Evolutionary conservation across 495 filamentous ascomycete species (phyloP).

Genomic region (Aspergillus diversus): DNA sequence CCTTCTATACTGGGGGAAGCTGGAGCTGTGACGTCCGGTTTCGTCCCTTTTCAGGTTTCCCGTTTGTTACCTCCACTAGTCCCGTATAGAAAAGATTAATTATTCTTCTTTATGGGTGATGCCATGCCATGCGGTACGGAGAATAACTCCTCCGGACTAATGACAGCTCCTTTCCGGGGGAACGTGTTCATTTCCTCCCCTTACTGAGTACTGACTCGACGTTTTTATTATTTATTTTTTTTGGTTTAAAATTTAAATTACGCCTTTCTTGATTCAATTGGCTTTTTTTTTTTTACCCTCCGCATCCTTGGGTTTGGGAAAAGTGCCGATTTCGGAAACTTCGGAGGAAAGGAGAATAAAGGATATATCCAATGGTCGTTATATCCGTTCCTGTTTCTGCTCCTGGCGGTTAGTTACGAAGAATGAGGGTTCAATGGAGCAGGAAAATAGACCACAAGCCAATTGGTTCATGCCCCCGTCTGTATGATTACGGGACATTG

Average conservation of each 20-base stretch:
- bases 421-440: too few relatives aligned
- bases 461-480: too few relatives aligned
- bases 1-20: neutral
- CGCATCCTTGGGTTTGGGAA: neutral
- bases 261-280: neutral
- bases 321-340: slow-evolving; percentile 8
- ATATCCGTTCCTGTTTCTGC: neutral
- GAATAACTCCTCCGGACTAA: slow-evolving; percentile 12
- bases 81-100: neutral
- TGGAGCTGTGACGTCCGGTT: neutral
- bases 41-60: neutral
- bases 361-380: neutral
- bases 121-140: neutral
- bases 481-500: too few relatives aligned
- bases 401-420: neutral
- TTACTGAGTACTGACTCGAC: neutral
- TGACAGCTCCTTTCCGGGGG: neutral
- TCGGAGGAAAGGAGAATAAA: neutral
- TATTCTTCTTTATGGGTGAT: too few relatives aligned
- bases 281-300: neutral
- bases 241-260: neutral
- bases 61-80: neutral
- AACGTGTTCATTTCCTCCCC: slow-evolving; percentile 5
- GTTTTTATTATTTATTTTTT: neutral
- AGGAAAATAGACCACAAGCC: too few relatives aligned